These are phyloP conservation scores for Scheffersomyces illinoinensis DNA, from an alignment of 1,139 yeast genomes.

Conservation along the genomic window DNA sequence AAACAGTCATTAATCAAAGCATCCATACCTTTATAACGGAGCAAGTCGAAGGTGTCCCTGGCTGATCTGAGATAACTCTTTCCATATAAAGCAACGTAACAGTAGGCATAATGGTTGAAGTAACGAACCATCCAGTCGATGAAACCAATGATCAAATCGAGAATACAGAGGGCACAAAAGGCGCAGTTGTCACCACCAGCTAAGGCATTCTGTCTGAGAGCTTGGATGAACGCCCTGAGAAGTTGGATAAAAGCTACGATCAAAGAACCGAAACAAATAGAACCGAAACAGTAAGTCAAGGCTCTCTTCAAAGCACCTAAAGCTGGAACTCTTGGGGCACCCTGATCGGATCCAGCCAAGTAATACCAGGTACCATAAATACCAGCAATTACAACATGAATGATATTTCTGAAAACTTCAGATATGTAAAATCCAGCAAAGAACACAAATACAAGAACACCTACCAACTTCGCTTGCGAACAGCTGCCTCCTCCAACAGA, in stretches of 20 bases:
- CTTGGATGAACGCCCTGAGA: constrained; percentile 48
- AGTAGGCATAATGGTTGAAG: constrained; percentile 89
- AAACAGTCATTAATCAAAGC: constrained; percentile 84
- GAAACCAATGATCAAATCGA: constrained; percentile 63
- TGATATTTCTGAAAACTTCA: constrained; percentile 81
- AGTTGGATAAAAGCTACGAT: constrained; percentile 77
- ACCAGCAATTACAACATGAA: constrained; percentile 83
- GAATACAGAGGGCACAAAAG: constrained; percentile 52
- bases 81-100: constrained; percentile 86
- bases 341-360: constrained; percentile 72
- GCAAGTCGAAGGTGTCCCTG: constrained; percentile 76
- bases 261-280: constrained; percentile 85
- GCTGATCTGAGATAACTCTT: constrained; percentile 75
- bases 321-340: constrained; percentile 81
- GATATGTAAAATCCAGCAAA: constrained; percentile 86
- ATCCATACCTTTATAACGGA: constrained; percentile 81
- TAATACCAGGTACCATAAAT: constrained; percentile 93
- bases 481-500: constrained; percentile 62
- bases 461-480: constrained; percentile 65
- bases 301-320: constrained; percentile 81
- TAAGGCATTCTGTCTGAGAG: constrained; percentile 54
- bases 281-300: constrained; percentile 84
- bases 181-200: constrained; percentile 58
- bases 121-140: constrained; percentile 81
- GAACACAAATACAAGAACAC: constrained; percentile 66